Evolutionary conservation across 164 flowering plant genomes (phyloP), one percentile per base, ranked within the genome.

Genomic region (Aristolochia contorta): DNA sequence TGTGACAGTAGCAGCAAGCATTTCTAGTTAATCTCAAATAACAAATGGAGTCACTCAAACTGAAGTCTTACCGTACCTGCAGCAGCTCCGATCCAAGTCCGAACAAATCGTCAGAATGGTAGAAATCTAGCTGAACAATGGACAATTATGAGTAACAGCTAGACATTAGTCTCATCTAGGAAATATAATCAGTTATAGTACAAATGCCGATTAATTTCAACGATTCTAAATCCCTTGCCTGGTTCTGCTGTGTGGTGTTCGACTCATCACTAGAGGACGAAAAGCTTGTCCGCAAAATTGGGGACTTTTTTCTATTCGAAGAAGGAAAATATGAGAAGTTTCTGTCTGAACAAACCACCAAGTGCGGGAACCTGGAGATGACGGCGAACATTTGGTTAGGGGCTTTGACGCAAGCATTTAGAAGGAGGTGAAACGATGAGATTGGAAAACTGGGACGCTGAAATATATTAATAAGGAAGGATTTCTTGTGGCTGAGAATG

Each of bases 61-160:
- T 47, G 12, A 22, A 24, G 16, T 22, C 13, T 19, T 1, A 60
- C 96, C 96, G 80, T 21, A 80, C 81, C 32, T 80, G 75, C 8
- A 65, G 54, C 65, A 65, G 54, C 65, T 80, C 82, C 13, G 65
- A 75, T 33, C 76, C 85, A 16, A 88, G 79, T 33, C 91, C 93
- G 61, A 84, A 77, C 22, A 85, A 57, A 63, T 85, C 98, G 68
- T 77, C 82, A 0, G 95, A 75, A 58, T 86, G 85, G 79, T 87
- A 85, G 73, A 78, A 87, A 61, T 82, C 78, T 66, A 75, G 22
- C 91, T 86, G 79, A 23, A 47, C 15, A 60, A 37, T 3, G 27
- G 8, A 47, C 14, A 49, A 46, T 9, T 30, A 47, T 22, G 41
- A 27, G 9, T n/a, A 12, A 1, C 23, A 30, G 10, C 16, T 32